phyloP scores from a whole-genome alignment of 2,329 filamentous ascomycete species.

The Lachnellula cervina region DNA sequence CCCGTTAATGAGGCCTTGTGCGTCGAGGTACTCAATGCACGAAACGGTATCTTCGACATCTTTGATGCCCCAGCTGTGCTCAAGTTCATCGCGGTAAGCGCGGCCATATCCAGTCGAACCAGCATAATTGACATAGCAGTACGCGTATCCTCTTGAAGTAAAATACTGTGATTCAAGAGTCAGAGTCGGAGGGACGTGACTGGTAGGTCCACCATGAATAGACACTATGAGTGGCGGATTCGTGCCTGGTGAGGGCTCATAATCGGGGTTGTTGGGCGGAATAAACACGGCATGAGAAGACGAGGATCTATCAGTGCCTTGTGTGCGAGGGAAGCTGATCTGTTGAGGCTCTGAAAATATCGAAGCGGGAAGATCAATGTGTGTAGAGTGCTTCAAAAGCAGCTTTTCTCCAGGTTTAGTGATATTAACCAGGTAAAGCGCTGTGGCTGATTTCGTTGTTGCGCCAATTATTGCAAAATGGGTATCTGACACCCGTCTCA shows the following conservation, averaged over 20 bases:
- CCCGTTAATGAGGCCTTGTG: conserved; percentile 32
- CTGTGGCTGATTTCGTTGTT: conserved; percentile 29
- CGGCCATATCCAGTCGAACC: conserved; percentile 49
- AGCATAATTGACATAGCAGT: conserved; percentile 46
- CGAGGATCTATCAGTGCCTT: conserved; percentile 12
- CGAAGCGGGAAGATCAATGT: conserved; percentile 27
- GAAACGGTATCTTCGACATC: conserved; percentile 48
- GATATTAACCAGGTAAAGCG: conserved; percentile 35
- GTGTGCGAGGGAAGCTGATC: conserved; percentile 32
- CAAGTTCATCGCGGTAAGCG: conserved; percentile 45
- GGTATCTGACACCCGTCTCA: conserved; percentile 34
- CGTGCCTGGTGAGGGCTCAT: conserved; percentile 32
- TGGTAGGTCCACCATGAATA: conserved; percentile 49
- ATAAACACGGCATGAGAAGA: conserved; percentile 38
- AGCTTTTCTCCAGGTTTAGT: conserved; percentile 22
- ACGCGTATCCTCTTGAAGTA: conserved; percentile 50
- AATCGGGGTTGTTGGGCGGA: conserved; percentile 44
- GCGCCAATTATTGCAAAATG: conserved; percentile 37
- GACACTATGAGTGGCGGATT: conserved; percentile 46
- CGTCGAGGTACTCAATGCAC: conserved; percentile 39
- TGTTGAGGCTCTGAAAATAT: conserved; percentile 38
- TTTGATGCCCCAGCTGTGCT: conserved; percentile 45
- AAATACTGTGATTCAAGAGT: conserved; percentile 45
- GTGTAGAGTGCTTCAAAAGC: conserved; percentile 34
- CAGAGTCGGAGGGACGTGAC: conserved; percentile 39